Percentiles rank a stretch among this genome's conserved stretches.
These are phyloP conservation scores for Cyclostephanos tholiformis DNA, from an alignment of 108 stramenopile genomes.

Conservation along the genomic window DNA sequence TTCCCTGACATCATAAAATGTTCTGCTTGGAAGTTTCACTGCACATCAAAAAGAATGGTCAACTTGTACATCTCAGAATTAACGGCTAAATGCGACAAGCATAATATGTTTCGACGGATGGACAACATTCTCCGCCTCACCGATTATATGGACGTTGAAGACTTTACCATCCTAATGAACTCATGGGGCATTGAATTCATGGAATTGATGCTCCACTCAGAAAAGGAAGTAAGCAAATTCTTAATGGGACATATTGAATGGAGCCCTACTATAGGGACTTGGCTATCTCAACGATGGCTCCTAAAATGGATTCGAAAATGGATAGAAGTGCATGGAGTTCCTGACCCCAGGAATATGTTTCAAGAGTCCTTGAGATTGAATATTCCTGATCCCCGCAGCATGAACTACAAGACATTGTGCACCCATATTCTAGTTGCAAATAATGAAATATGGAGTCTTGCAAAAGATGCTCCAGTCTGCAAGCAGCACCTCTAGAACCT, in stretches of 20 bases:
- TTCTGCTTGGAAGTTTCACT: background rate
- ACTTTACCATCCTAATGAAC: background rate
- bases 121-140: background rate
- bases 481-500: background rate
- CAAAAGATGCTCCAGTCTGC: no score
- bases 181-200: background rate
- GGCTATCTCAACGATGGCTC: background rate
- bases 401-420: no score
- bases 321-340: no score
- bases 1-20: background rate
- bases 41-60: background rate
- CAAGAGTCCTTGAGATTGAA: no score
- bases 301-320: no score
- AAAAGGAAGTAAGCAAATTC: background rate
- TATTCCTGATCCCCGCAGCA: no score
- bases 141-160: background rate
- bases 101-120: background rate
- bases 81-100: background rate
- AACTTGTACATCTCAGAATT: background rate
- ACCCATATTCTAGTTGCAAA: no score
- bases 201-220: background rate
- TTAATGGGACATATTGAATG: background rate
- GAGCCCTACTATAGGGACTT: background rate
- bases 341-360: no score
- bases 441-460: no score